Evolutionary conservation across 1,284 basidiomycete genomes (phyloP), one percentile per base, ranked within the genome.

Genomic region (Xerocomus amazonicus): DNA sequence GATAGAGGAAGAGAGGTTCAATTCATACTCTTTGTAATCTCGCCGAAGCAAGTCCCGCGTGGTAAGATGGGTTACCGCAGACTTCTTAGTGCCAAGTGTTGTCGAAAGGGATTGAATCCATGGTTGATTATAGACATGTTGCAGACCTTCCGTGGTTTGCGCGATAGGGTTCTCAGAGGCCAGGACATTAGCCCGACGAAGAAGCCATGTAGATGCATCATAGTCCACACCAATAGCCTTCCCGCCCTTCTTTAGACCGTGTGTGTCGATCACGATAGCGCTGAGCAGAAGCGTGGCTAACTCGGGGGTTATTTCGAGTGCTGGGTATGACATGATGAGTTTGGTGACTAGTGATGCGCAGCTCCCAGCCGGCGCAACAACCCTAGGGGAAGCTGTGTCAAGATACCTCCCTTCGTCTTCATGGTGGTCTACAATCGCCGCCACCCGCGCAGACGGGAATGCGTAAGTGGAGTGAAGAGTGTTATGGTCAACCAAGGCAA

Each of bases 381-480:
- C 69, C 16, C 93, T 80, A 3, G 88, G 84, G 9, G 75, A 65
- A 0, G 92, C 90, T 4, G 73, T 71, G 49, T 78, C 76, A 6
- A 63, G 63, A 65, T 96, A 81, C 3, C 77, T 70, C 0, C 78
- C 77, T 58, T 95, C 94, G 69, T 98, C 94, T 37, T 80, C 84
- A 67, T 99, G 95, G 65, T 99, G 96, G 67, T 99, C 96, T n/a
- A 99, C 72, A 45, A 98, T 75, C 3, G 87, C 84, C 1, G 81
- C 74, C 5, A 98, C 92, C 9, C 70, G 68, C 8, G 73, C 68
- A 23, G 68, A 63, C 6, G 75, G 66, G 37, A 75, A 69, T 2
- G 70, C 60, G 62, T 87, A 88, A 4, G 63, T 61, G 0, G 78
- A 62, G n/a, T 76, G 72, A 13, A 96, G 76, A 9, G 74, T 74